Base-by-base conservation (phyloP, 2,329 filamentous ascomycete genomes). In the Tolypocladium cylindrosporum region DNA sequence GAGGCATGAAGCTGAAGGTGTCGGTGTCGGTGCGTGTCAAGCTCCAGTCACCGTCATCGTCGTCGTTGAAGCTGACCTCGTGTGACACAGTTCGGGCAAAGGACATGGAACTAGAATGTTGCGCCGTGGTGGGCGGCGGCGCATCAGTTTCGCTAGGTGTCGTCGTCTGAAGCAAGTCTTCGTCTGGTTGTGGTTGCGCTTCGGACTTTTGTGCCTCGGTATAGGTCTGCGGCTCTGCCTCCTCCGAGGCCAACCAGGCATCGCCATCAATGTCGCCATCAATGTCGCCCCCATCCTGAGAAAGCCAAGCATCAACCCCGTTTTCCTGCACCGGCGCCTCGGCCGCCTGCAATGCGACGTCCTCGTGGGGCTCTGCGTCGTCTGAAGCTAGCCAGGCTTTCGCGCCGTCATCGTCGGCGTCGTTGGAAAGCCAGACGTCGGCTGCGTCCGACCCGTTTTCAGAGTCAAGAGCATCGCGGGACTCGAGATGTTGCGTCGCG, bases 1-100 rank as follows among this genome's bases (percentile, higher is more conserved):
- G 74, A 10, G 80, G 72, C 80, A 87, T 83, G 61, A 82, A 81
- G 60, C 79, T 80, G 70, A 84, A 86, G 3, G 79, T 79, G 58
- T 87, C 82, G 1, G 78, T 78, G 56, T 81, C 76, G 37, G 76
- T 74, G 57, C 77, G 77, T 14, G 77, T 72, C 1, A 83, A 64
- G 55, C 72, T 79, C 79, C 80, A 85, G 60, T 86, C 83, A n/a
- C 71, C 67, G 27, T 85, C 82, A 24, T 85, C 83, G 27, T 84
- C 83, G 50, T 78, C 78, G 58, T 76, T 77, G 72, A 82, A 85
- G 67, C 75, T 84, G 31, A 85, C 73, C 56, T 86, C 83, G 58
- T 86, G 79, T 13, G 84, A 81, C 14, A 86, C 83, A 2, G 85
- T 87, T 41, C 84, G 79, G 13, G 83, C 77, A 69, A 87, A 87